Percentiles rank a stretch among this genome's conserved stretches.
phyloP scores from a whole-genome alignment of 345 rosid species.

The Camelina sativa region DNA sequence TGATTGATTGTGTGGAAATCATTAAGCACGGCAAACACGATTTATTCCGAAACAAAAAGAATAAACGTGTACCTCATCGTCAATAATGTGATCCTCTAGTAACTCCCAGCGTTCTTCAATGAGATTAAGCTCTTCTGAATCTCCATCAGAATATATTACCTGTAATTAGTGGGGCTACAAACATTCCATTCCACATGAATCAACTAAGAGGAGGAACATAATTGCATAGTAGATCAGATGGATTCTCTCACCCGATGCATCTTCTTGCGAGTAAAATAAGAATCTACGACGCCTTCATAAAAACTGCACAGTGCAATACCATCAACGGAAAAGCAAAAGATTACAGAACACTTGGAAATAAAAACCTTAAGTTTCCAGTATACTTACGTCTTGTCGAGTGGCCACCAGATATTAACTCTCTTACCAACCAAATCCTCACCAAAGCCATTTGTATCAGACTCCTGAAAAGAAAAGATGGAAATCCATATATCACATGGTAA shows the following conservation, averaged over 20 bases:
- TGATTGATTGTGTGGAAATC: constrained; percentile 21
- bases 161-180: constrained; percentile 36
- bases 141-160: constrained; percentile 78
- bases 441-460: constrained; percentile 39
- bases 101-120: constrained; percentile 59
- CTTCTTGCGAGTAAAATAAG: constrained; percentile 52
- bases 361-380: constrained; percentile 8
- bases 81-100: constrained; percentile 39
- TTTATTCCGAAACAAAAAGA: not conserved
- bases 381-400: constrained; percentile 64
- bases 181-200: constrained; percentile 24
- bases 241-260: constrained; percentile 63
- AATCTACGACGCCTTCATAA: constrained; percentile 66
- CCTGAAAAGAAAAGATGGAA: constrained; percentile 46
- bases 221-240: constrained; percentile 22
- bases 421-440: constrained; percentile 55
- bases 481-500: constrained; percentile 3
- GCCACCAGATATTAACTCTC: constrained; percentile 79
- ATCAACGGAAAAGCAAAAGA: constrained; percentile 7
- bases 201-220: constrained; percentile 8
- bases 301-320: constrained; percentile 55
- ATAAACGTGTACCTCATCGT: constrained; percentile 34
- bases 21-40: constrained; percentile 2
- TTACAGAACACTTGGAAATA: constrained; percentile 6
- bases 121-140: constrained; percentile 66